Conservation (phyloP, 345 rosid species). For the Geranium rotundifolium region DNA sequence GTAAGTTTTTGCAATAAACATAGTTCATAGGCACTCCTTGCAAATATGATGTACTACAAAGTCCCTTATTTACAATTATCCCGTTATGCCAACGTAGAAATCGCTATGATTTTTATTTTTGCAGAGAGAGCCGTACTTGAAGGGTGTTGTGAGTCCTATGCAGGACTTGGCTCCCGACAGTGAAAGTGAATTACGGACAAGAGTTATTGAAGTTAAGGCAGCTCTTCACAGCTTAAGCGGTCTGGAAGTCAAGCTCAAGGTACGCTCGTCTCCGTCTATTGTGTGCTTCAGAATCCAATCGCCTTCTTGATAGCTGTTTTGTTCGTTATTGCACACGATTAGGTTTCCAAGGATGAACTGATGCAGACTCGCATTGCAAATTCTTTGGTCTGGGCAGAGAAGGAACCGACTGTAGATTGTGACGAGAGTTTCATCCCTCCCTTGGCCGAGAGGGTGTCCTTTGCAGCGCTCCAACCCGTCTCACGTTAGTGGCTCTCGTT, state of each 20-base stretch:
- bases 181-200: conserved; percentile 20
- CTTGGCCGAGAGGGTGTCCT: conserved; percentile 52
- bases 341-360: conserved; percentile 47
- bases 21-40: too few species aligned
- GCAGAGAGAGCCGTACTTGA: conserved; percentile 71
- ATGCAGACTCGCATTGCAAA: conserved; percentile 51
- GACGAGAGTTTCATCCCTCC: conserved; percentile 51
- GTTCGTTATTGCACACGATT: conserved; percentile 12
- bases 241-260: conserved; percentile 78
- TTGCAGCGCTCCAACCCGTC: conserved; percentile 56
- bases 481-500: conserved; percentile 29
- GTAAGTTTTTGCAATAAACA: too few species aligned
- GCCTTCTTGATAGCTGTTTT: conserved; percentile 7
- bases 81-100: too few species aligned
- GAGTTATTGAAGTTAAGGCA: conserved; percentile 36
- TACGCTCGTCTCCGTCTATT: conserved; percentile 10
- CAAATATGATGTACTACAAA: too few species aligned
- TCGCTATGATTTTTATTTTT: background rate
- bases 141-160: conserved; percentile 56
- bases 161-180: conserved; percentile 26
- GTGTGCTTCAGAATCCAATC: too few species aligned
- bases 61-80: too few species aligned
- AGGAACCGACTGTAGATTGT: conserved; percentile 31
- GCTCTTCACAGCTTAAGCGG: conserved; percentile 46
- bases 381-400: conserved; percentile 59